Percentiles rank a stretch among this genome's conserved stretches.
phyloP scores from a whole-genome alignment of 805 yeast genomes.

The Yarrowia phangngaensis region DNA sequence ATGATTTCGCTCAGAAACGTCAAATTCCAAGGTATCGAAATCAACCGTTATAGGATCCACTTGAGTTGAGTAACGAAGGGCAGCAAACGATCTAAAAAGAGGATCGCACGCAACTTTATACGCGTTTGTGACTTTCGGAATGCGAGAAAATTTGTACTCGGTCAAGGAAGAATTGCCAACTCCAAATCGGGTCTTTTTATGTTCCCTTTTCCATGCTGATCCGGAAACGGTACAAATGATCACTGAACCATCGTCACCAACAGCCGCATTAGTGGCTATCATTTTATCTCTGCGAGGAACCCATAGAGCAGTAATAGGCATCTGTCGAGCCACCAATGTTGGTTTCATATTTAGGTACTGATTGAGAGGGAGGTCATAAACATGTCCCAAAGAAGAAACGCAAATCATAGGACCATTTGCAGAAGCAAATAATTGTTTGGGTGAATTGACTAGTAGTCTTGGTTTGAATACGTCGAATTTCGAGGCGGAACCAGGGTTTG shows the following conservation, averaged over 20 bases:
- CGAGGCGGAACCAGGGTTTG: slow-evolving; percentile 34
- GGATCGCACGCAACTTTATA: slow-evolving; percentile 64
- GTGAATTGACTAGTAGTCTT: slow-evolving; percentile 21
- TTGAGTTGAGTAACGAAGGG: slow-evolving; percentile 60
- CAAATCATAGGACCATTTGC: slow-evolving; percentile 31
- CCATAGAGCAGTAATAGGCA: slow-evolving; percentile 34
- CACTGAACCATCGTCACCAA: slow-evolving; percentile 64
- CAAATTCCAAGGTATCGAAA: slow-evolving; percentile 48
- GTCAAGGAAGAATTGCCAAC: slow-evolving; percentile 39
- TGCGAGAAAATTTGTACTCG: slow-evolving; percentile 51
- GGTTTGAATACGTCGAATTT: slow-evolving; percentile 31
- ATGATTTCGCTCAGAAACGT: slow-evolving; percentile 55
- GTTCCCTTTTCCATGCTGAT: slow-evolving; percentile 47
- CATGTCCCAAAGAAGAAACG: slow-evolving; percentile 34
- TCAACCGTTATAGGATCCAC: slow-evolving; percentile 53
- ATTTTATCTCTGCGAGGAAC: slow-evolving; percentile 45
- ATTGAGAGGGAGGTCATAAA: slow-evolving; percentile 32
- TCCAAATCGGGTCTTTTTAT: slow-evolving; percentile 31
- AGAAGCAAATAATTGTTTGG: slow-evolving; percentile 31
- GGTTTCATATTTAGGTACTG: slow-evolving; percentile 29
- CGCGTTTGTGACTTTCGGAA: slow-evolving; percentile 55
- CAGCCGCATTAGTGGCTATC: slow-evolving; percentile 63
- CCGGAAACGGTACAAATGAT: slow-evolving; percentile 69
- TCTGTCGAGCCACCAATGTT: slow-evolving; percentile 28
- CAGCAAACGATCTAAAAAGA: slow-evolving; percentile 60